Conservation (phyloP, 371 early-diverging fungal species). For the Rhizopus microsporus region DNA sequence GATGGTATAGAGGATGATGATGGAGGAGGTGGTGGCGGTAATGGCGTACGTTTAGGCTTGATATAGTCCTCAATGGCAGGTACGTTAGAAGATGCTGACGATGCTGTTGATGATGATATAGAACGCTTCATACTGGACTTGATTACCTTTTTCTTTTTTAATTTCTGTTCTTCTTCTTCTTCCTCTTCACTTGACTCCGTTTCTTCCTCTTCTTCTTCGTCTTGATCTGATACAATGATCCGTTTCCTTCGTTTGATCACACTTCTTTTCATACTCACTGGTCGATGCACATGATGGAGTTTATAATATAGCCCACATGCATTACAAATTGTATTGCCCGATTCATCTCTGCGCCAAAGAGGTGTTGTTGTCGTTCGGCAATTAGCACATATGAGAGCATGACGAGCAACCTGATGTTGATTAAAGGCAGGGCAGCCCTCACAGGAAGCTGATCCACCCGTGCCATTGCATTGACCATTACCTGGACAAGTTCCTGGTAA, state of each 20-base stretch:
- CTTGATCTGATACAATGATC: slow-evolving; percentile 39
- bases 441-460: slow-evolving; percentile 74
- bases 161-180: slow-evolving; percentile 7
- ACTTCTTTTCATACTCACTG: slow-evolving; percentile 77
- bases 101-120: neutral
- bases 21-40: slow-evolving; percentile 2
- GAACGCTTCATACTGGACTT: neutral
- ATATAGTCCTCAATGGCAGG: slow-evolving; percentile 50
- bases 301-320: slow-evolving; percentile 89
- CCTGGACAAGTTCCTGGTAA: slow-evolving; percentile 71
- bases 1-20: neutral
- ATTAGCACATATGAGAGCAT: slow-evolving; percentile 71
- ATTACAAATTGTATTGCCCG: slow-evolving; percentile 81
- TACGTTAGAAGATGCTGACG: slow-evolving; percentile 7
- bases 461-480: slow-evolving; percentile 78
- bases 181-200: neutral
- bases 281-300: slow-evolving; percentile 77
- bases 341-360: slow-evolving; percentile 84
- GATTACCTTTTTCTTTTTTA: neutral
- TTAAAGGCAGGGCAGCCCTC: slow-evolving; percentile 80
- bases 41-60: slow-evolving; percentile 26
- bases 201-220: slow-evolving; percentile 3
- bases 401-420: slow-evolving; percentile 64
- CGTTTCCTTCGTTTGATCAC: slow-evolving; percentile 86
- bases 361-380: slow-evolving; percentile 86